Base-by-base conservation (phyloP, 768 basidiomycete species). In the Suillus bovinus region DNA sequence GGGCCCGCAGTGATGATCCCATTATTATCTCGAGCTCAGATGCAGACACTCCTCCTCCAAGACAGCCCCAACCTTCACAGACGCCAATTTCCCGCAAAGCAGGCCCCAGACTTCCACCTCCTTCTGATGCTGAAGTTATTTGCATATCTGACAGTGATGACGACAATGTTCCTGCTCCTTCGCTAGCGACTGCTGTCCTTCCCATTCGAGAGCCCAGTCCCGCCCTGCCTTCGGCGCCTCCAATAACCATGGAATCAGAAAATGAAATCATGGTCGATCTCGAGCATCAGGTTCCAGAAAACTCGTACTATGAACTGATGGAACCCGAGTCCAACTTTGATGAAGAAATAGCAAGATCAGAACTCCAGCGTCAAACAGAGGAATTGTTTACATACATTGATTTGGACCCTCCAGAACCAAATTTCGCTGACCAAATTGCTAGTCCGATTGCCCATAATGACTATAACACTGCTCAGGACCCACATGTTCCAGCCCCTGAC, bases 11-110 rank as follows among this genome's bases (percentile, higher is more conserved):
- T 20, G 54, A 67, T 7, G 66, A 69, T 33, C 62, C 66, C 13
- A 74, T 74, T 60, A 2, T 76, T 34, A 68, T 74, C 20, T 56
- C 50, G 7, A 75, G 72, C 38, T 39, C 56, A 56, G 74, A 73
- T 4, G 74, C 70, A 4, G 66, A 63, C 38, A 41, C 22, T 34
- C 44, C 55, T 34, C 44, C 55, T 8, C n/a, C 31, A 13, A 44
- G 39, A 44, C 24, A 58, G 36, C 14, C 63, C 44, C 49, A 60
- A 14, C 5, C 53, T 11, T 56, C 36, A 8, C 66, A 62, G 41
- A 52, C 55, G 27, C 46, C 27, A 24, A 29, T 8, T 11, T 54
- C 13, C 34, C 36, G 59, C 38, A 44, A 56, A 17, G 39, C 49
- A n/a, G 20, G 34, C 38, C 54, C 44, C 20, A 38, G 22, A 50